Percentiles rank a stretch among this genome's conserved stretches.
phyloP scores from a whole-genome alignment of 208 protist genomes.

The Acanthamoeba comandoni region DNA sequence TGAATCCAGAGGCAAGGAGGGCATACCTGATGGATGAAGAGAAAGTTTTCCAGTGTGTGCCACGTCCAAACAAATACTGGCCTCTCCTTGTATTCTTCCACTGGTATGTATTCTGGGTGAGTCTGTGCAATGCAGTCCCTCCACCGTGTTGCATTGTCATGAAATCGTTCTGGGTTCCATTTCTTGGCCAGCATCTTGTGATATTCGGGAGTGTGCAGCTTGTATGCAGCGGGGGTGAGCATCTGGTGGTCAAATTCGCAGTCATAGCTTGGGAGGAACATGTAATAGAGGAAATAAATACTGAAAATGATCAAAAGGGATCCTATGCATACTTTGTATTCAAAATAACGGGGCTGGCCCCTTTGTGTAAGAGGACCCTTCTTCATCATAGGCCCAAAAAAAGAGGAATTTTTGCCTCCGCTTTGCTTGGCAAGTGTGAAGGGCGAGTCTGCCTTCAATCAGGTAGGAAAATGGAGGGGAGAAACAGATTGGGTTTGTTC shows the following conservation, averaged over 20 bases:
- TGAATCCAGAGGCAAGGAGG: not conserved
- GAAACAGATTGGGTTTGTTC: too few species aligned
- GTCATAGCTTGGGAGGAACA: too few species aligned
- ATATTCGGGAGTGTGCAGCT: slow-evolving; percentile 19
- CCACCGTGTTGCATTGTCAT: slow-evolving; percentile 21
- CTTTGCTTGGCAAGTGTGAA: too few species aligned
- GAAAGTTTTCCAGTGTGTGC: slow-evolving; percentile 72
- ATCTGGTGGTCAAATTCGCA: slow-evolving; percentile 15
- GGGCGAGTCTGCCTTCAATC: too few species aligned
- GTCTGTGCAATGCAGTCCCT: slow-evolving; percentile 4
- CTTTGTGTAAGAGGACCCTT: too few species aligned
- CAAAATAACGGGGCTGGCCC: too few species aligned
- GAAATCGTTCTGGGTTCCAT: slow-evolving; percentile 51
- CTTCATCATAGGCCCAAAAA: too few species aligned
- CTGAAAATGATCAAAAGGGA: too few species aligned
- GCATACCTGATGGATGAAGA: slow-evolving; percentile 63
- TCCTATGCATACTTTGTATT: too few species aligned
- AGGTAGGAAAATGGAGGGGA: too few species aligned
- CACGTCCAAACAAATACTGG: slow-evolving; percentile 60
- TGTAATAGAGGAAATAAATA: too few species aligned
- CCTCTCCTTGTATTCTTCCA: slow-evolving; percentile 24
- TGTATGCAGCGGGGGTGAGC: slow-evolving; percentile 1
- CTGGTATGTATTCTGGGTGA: slow-evolving; percentile 20
- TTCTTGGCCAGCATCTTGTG: not conserved
- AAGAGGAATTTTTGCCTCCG: too few species aligned